Percentiles rank a stretch among this genome's conserved stretches.
phyloP scores from a whole-genome alignment of 345 rosid genomes.

The Reutealis trisperma region DNA sequence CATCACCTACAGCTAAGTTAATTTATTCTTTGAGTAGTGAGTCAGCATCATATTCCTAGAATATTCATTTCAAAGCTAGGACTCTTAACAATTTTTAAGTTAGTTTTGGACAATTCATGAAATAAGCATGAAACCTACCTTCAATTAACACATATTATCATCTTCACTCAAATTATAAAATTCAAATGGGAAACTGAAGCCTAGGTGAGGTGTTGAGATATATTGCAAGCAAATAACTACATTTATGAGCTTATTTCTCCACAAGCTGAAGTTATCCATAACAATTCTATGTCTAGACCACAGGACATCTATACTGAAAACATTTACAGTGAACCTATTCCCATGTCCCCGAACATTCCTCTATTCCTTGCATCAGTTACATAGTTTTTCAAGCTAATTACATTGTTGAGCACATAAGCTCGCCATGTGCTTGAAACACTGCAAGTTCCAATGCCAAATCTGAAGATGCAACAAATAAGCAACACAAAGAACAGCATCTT shows the following conservation, averaged over 20 bases:
- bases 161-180: neutral
- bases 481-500: neutral
- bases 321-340: too few relatives aligned
- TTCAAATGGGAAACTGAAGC: neutral
- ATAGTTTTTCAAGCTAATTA: neutral
- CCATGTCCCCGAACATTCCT: neutral
- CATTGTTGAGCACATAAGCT: neutral
- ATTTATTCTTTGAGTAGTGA: neutral
- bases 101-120: neutral
- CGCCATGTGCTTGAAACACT: neutral
- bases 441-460: neutral
- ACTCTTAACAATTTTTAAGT: neutral
- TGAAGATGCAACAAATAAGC: neutral
- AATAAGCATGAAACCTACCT: neutral
- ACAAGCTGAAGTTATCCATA: neutral
- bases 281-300: neutral
- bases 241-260: neutral
- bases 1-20: neutral
- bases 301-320: too few relatives aligned
- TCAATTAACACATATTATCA: neutral
- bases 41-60: neutral
- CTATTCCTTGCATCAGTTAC: neutral
- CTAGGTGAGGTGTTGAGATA: neutral
- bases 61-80: neutral
- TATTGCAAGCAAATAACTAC: neutral